A percentile compares a stretch with the other conserved stretches of the same genome.
Evolutionary conservation across 495 filamentous ascomycete genomes (phyloP).

Genomic region (Aspergillus hancockii): DNA sequence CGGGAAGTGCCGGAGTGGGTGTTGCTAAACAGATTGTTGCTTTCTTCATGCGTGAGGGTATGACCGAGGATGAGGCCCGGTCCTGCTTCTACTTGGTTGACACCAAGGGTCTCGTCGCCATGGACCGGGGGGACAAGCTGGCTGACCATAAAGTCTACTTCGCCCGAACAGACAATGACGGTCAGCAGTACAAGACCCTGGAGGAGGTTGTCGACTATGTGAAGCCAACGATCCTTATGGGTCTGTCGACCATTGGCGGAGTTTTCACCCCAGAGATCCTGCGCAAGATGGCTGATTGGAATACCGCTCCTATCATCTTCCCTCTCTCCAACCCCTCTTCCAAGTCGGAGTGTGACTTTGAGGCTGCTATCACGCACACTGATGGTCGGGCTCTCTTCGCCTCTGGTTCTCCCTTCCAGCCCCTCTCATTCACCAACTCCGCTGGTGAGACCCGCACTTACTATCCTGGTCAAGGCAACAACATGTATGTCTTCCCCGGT

Average conservation of each 20-base stretch:
- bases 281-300: slow-evolving; percentile 78
- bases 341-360: slow-evolving; percentile 97
- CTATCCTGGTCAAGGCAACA: slow-evolving; percentile 89
- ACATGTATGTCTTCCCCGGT: slow-evolving; percentile 97
- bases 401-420: slow-evolving; percentile 89
- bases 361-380: slow-evolving; percentile 85
- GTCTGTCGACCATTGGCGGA: slow-evolving; percentile 89
- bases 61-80: slow-evolving; percentile 87
- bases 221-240: slow-evolving; percentile 90
- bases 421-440: slow-evolving; percentile 58
- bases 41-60: slow-evolving; percentile 89
- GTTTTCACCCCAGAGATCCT: slow-evolving; percentile 90
- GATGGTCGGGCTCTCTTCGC: slow-evolving; percentile 91
- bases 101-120: slow-evolving; percentile 91
- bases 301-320: slow-evolving; percentile 84
- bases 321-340: slow-evolving; percentile 90
- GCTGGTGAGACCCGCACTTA: slow-evolving; percentile 66
- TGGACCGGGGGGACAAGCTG: slow-evolving; percentile 89
- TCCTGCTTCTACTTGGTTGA: slow-evolving; percentile 97
- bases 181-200: slow-evolving; percentile 84
- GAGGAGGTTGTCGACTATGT: slow-evolving; percentile 92
- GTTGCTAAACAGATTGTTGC: slow-evolving; percentile 96
- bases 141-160: slow-evolving; percentile 99
- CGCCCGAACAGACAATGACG: slow-evolving; percentile 87
- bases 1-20: slow-evolving; percentile 92